Evolutionary conservation across 2,329 filamentous ascomycete species (phyloP).

Genomic region (Penicillium sp.): DNA sequence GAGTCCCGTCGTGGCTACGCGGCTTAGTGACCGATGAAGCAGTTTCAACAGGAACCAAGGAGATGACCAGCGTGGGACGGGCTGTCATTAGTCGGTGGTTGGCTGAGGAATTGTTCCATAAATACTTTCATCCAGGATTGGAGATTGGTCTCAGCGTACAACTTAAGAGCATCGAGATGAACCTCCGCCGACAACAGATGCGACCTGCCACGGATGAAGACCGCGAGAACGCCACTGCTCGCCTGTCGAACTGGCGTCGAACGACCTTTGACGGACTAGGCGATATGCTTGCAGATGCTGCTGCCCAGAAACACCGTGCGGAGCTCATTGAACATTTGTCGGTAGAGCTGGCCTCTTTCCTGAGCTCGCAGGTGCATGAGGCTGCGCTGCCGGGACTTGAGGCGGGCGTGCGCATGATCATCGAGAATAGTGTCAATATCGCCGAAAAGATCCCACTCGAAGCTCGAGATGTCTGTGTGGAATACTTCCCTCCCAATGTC

Average conservation of each 20-base stretch:
- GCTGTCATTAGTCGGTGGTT: slow-evolving; percentile 88
- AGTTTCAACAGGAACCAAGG: slow-evolving; percentile 82
- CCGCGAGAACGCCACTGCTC: slow-evolving; percentile 79
- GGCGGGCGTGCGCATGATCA: slow-evolving; percentile 85
- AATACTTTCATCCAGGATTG: slow-evolving; percentile 86
- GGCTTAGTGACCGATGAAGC: slow-evolving; percentile 81
- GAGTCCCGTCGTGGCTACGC: slow-evolving; percentile 75
- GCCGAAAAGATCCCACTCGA: slow-evolving; percentile 83
- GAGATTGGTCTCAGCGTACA: slow-evolving; percentile 72
- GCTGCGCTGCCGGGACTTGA: slow-evolving; percentile 79
- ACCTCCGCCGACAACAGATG: slow-evolving; percentile 74
- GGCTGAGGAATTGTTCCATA: slow-evolving; percentile 85
- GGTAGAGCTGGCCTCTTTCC: slow-evolving; percentile 62
- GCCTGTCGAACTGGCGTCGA: slow-evolving; percentile 89
- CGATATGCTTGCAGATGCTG: slow-evolving; percentile 63
- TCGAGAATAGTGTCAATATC: slow-evolving; percentile 85
- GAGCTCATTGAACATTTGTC: slow-evolving; percentile 70
- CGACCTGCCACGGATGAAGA: slow-evolving; percentile 76
- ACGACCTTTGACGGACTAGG: slow-evolving; percentile 89
- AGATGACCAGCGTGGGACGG: slow-evolving; percentile 94
- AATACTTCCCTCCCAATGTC: slow-evolving; percentile 78
- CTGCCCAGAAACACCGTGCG: slow-evolving; percentile 64
- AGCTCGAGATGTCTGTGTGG: slow-evolving; percentile 83
- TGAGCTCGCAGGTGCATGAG: slow-evolving; percentile 72
- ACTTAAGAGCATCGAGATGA: slow-evolving; percentile 82